A percentile compares a stretch with the other conserved stretches of the same genome.
phyloP scores from a whole-genome alignment of 1,284 basidiomycete species.

The Pascua sp. region DNA sequence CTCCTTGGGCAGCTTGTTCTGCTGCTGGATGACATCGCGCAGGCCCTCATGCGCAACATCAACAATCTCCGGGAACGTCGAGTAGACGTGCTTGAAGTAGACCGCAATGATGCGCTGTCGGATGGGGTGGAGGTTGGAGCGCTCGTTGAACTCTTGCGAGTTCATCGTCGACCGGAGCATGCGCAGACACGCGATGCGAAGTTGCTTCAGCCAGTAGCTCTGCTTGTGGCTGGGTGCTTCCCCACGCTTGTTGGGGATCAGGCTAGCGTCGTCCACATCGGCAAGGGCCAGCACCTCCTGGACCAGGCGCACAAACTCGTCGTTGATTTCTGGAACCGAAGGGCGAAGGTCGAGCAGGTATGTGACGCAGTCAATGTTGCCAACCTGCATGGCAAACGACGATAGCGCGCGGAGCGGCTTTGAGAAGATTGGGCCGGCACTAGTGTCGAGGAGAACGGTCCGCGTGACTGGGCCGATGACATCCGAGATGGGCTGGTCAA shows the following conservation, averaged over 20 bases:
- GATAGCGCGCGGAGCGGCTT: constrained; percentile 96
- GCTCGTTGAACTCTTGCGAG: constrained; percentile 84
- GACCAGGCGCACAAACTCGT: constrained; percentile 85
- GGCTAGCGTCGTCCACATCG: constrained; percentile 85
- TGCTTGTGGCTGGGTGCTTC: constrained; percentile 74
- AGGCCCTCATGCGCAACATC: constrained; percentile 93
- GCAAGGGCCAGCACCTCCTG: constrained; percentile 93
- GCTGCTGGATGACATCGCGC: constrained; percentile 80
- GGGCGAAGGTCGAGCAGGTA: constrained; percentile 83
- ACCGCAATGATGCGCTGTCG: constrained; percentile 88
- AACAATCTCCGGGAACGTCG: constrained; percentile 86
- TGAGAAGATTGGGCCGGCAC: constrained; percentile 71
- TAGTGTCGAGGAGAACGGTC: constrained; percentile 69
- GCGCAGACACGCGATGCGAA: constrained; percentile 93
- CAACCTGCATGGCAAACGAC: constrained; percentile 94
- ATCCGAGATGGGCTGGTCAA: constrained; percentile 68
- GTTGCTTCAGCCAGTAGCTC: constrained; percentile 75
- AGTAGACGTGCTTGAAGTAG: constrained; percentile 99
- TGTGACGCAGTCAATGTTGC: constrained; percentile 95
- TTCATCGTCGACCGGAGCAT: constrained; percentile 92
- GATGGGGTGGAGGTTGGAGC: constrained; percentile 64
- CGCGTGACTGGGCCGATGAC: constrained; percentile 74
- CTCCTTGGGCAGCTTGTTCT: constrained; percentile 91
- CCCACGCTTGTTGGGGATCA: constrained; percentile 57
- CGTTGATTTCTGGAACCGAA: constrained; percentile 81